These are phyloP conservation scores for Phytophthora europaea DNA, from an alignment of 352 stramenopile genomes.

Conservation along the genomic window DNA sequence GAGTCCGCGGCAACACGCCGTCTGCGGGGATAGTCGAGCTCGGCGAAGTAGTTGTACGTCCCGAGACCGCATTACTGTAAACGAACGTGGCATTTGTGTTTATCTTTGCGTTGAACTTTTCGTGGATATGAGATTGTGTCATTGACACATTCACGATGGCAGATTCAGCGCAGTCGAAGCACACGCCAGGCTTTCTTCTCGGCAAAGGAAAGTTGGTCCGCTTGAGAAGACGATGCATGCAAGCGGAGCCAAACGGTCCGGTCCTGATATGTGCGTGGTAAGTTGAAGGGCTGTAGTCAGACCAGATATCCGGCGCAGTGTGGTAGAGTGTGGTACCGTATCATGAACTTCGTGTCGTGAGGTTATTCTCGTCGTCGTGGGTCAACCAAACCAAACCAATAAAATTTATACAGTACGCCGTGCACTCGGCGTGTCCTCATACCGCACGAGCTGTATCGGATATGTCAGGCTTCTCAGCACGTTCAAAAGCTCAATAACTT, in stretches of 20 bases:
- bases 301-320: slow-evolving; percentile 23
- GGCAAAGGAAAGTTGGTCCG: not conserved
- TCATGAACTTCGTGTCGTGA: not conserved
- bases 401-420: not conserved
- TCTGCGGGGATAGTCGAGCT: slow-evolving; percentile 29
- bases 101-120: not conserved
- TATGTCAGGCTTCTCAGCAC: no score
- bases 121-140: not conserved
- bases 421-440: not conserved
- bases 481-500: no score
- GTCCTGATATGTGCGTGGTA: not conserved
- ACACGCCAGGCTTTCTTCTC: not conserved
- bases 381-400: not conserved
- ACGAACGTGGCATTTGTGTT: slow-evolving; percentile 4
- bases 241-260: slow-evolving; percentile 3
- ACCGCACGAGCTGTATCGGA: no score
- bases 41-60: not conserved
- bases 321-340: slow-evolving; percentile 1
- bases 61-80: slow-evolving; percentile 9
- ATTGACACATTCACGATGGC: not conserved
- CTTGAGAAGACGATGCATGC: no score
- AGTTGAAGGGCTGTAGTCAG: slow-evolving; percentile 22
- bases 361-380: not conserved
- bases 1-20: slow-evolving; percentile 26
- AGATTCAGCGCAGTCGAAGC: not conserved